A percentile compares a stretch with the other conserved stretches of the same genome.
These are phyloP conservation scores for Barbatosphaeria neglecta DNA, from an alignment of 495 filamentous ascomycete species.

Conservation along the genomic window DNA sequence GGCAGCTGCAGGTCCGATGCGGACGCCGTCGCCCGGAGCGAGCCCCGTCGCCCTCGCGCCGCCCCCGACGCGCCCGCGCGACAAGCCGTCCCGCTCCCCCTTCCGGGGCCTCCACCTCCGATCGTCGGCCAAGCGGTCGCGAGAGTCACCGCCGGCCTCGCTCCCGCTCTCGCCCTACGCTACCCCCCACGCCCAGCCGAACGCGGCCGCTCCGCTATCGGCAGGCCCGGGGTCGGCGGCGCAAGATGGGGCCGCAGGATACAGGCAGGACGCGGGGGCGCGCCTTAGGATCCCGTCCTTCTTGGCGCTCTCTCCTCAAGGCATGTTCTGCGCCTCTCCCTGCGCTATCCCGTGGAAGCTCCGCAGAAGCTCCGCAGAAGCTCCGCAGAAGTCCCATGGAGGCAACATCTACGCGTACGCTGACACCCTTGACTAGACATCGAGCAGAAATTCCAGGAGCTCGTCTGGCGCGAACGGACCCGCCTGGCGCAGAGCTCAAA, in stretches of 20 bases:
- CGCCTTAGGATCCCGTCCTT: constrained; percentile 21
- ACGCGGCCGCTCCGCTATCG: constrained; percentile 14
- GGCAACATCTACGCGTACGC: not conserved
- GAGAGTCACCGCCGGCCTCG: constrained; percentile 24
- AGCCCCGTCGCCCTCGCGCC: constrained; percentile 6
- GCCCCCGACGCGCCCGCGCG: constrained; percentile 8
- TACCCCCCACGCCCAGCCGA: constrained; percentile 5
- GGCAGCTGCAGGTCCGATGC: constrained; percentile 4
- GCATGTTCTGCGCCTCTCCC: constrained; percentile 8
- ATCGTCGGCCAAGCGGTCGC: constrained; percentile 26
- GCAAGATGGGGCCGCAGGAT: not conserved
- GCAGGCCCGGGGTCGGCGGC: constrained; percentile 7
- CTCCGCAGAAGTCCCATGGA: no score
- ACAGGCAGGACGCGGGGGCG: constrained; percentile 1
- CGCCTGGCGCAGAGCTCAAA: constrained; percentile 34
- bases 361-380: no score
- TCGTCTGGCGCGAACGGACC: constrained; percentile 50
- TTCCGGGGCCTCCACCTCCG: constrained; percentile 18
- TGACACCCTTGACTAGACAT: constrained; percentile 33
- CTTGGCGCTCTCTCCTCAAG: constrained; percentile 17
- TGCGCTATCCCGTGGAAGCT: not conserved
- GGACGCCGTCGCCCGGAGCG: constrained; percentile 10
- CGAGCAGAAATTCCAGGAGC: constrained; percentile 44
- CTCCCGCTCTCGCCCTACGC: constrained; percentile 16
- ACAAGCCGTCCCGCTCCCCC: constrained; percentile 12